Conservation (phyloP, 805 yeast genomes). For the Sugiyamaella floridensis region DNA sequence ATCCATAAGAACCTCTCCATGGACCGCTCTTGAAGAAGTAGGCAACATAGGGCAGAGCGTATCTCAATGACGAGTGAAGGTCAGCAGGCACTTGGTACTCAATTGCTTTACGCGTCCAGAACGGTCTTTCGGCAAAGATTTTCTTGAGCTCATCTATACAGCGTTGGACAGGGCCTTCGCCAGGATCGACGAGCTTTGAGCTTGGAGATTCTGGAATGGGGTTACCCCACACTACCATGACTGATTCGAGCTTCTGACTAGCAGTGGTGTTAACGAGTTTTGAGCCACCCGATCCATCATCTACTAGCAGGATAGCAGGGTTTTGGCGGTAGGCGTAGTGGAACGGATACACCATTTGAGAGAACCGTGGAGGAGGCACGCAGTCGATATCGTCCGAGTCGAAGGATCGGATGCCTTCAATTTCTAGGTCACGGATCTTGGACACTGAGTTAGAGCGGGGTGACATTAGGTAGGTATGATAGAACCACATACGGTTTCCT, state of each 20-base stretch:
- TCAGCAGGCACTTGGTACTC: slow-evolving; percentile 22
- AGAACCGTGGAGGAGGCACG: slow-evolving; percentile 82
- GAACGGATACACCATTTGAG: slow-evolving; percentile 69
- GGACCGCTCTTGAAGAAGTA: slow-evolving; percentile 86
- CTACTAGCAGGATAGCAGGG: slow-evolving; percentile 47
- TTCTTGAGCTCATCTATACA: slow-evolving; percentile 33
- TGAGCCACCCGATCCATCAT: slow-evolving; percentile 43
- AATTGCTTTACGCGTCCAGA: slow-evolving; percentile 74
- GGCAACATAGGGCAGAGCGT: slow-evolving; percentile 78
- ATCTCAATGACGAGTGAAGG: slow-evolving; percentile 46
- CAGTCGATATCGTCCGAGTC: slow-evolving; percentile 45
- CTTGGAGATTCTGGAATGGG: slow-evolving; percentile 28
- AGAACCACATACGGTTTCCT: slow-evolving; percentile 32
- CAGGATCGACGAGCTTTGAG: slow-evolving; percentile 37
- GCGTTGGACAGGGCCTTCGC: slow-evolving; percentile 33
- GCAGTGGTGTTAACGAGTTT: slow-evolving; percentile 29
- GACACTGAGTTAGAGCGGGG: slow-evolving; percentile 3
- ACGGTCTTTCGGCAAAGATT: slow-evolving; percentile 65
- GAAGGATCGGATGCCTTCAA: slow-evolving; percentile 19
- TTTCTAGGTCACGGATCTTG: slow-evolving; percentile 35
- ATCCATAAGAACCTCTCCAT: slow-evolving; percentile 82
- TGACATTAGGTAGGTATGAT: neutral
- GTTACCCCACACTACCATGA: slow-evolving; percentile 31
- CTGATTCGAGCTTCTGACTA: slow-evolving; percentile 28
- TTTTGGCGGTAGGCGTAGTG: slow-evolving; percentile 73